Base-by-base conservation (phyloP, 352 stramenopile genomes). In the Phytopythium vexans region DNA sequence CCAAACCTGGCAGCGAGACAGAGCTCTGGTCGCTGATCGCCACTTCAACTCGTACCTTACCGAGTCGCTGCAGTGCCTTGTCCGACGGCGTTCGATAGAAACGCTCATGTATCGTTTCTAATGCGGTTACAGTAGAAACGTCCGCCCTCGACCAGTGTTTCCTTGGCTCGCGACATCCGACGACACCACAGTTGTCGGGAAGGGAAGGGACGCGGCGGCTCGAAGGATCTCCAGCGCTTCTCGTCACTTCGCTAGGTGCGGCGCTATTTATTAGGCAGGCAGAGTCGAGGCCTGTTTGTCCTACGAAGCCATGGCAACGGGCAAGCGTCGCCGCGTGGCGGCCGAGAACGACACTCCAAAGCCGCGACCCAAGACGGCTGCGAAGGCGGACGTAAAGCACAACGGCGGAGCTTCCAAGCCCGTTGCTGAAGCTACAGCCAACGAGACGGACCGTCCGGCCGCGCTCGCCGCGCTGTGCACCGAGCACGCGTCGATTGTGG, bases 281-380 rank as follows among this genome's bases (percentile, higher is more conserved):
- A 27, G 21, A 27, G 44, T 14, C 1, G 8, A 35, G 4, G 8
- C 32, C 44, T 8, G 32, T 15, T 4, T 35, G 38, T 45, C 33
- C 37, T 15, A 4, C 42, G 15, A n/a, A 10, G 9, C 1, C 44
- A 82, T 82, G 71, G 60, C 68, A n/a, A 66, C 66, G 39, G 55
- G 50, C 5, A 82, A 78, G 56, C 71, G 71, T 27, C 61, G 60
- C 55, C 68, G 71, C 41, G 60, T 46, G 6, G 49, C 44, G 51
- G 58, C 47, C 38, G 33, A 16, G 6, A 15, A 55, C 11, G 15
- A 33, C 31, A n/a, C 52, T 3, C 49, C 42, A 8, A 52, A 37
- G 37, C 4, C 42, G n/a, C 31, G 46, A 4, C 39, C 41, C 16
- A 37, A 42, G 41, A n/a, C 40, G 8, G 8, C 50, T 14, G 34